Conservation (phyloP, 768 basidiomycete genomes). For the Agrocybe pediades region DNA sequence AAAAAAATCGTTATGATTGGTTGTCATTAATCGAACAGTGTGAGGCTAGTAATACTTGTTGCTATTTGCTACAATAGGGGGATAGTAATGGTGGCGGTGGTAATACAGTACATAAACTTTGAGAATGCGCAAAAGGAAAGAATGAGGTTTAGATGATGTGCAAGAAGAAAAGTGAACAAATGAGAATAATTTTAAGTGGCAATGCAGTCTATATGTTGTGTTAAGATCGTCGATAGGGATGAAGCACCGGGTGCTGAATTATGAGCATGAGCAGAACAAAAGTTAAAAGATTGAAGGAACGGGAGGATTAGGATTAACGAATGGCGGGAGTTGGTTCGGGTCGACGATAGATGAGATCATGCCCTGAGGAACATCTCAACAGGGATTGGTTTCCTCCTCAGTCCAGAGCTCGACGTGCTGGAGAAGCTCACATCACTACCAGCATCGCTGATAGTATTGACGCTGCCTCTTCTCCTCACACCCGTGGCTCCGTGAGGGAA, state of each 20-base stretch:
- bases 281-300: neutral
- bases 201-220: neutral
- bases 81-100: too few relatives aligned
- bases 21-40: too few relatives aligned
- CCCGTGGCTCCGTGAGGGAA: constrained; percentile 15
- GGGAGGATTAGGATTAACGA: too few relatives aligned
- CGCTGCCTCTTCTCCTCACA: constrained; percentile 35
- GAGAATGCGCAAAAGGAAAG: too few relatives aligned
- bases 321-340: too few relatives aligned
- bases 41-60: too few relatives aligned
- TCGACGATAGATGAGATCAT: too few relatives aligned
- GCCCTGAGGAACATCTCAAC: constrained; percentile 28
- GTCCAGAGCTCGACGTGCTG: constrained; percentile 44
- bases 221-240: neutral
- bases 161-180: neutral
- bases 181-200: neutral
- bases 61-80: neutral
- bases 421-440: constrained; percentile 39
- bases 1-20: too few relatives aligned
- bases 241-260: neutral
- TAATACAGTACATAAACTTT: neutral
- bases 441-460: constrained; percentile 37
- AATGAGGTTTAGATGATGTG: neutral
- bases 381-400: constrained; percentile 68
- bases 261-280: neutral